A percentile compares a stretch with the other conserved stretches of the same genome.
Conservation (phyloP, 2,329 filamentous ascomycete species). For the Neopestalotiopsis rosae region DNA sequence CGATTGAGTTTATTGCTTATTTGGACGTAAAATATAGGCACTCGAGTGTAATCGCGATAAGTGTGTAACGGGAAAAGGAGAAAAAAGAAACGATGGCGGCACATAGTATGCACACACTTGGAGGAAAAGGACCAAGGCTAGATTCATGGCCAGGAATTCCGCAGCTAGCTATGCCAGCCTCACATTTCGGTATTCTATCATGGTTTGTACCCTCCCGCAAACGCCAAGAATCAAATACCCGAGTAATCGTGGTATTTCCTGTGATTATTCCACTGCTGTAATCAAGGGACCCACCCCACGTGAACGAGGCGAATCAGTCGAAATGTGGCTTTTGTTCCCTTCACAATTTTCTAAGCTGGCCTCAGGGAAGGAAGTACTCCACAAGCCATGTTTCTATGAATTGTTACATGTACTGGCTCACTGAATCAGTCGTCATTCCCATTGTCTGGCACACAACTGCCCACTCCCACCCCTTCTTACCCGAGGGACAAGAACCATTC, state of each 20-base stretch:
- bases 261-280: background rate
- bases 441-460: background rate
- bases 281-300: background rate
- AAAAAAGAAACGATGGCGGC: background rate
- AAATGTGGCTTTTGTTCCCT: background rate
- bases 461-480: background rate
- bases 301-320: background rate
- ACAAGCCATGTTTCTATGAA: background rate
- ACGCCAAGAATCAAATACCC: background rate
- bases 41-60: background rate
- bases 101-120: background rate
- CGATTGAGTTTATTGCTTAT: background rate
- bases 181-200: background rate
- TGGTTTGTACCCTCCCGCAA: background rate
- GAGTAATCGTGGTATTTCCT: background rate
- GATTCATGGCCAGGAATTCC: background rate
- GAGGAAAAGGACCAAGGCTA: background rate
- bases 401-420: constrained; percentile 4
- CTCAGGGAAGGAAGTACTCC: background rate
- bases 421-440: background rate
- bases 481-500: background rate
- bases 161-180: background rate
- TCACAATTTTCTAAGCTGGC: background rate
- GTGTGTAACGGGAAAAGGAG: background rate
- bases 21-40: background rate